Evolutionary conservation across 768 basidiomycete genomes (phyloP), one percentile per base, ranked within the genome.

Genomic region (Arthromyces matolae): DNA sequence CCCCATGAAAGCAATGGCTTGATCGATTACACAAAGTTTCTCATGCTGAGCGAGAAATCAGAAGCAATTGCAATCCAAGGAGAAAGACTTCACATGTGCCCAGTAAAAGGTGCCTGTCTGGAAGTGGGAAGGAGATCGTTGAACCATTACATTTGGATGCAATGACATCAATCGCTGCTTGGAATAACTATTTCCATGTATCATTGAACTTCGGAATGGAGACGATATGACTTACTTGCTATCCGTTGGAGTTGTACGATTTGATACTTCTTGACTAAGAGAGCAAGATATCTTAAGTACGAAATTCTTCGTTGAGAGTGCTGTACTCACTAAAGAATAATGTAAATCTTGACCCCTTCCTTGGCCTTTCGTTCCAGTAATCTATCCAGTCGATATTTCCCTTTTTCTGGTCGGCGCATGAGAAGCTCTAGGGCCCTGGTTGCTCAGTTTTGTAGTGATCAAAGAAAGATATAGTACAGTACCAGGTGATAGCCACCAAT

Each of bases 401-500:
- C 84, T 68, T 89, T 88, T 23, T 79, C 72, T 0, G 95, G 94
- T 28, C 96, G 80, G 23, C 95, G 80, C 64, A 98, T 66, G 53
- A 88, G 83, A 33, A 96, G 67, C 63, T 96, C 89, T 85, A n/a
- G n/a, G n/a, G n/a, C n/a, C n/a, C n/a, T n/a, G n/a, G n/a, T n/a
- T n/a, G n/a, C n/a, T n/a, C n/a, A n/a, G n/a, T n/a, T n/a, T n/a
- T n/a, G n/a, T n/a, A n/a, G n/a, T n/a, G n/a, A n/a, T n/a, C n/a
- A n/a, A n/a, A n/a, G n/a, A n/a, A n/a, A n/a, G n/a, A n/a, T n/a
- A n/a, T n/a, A n/a, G n/a, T n/a, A n/a, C n/a, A n/a, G n/a, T n/a
- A 89, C 89, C 86, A 3, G 91, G 92, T 20, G 91, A 91, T 19
- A 93, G 71, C 96, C 95, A 98, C 95, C 95, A 97, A 66, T 95